Evolutionary conservation across 1,284 basidiomycete genomes (phyloP).

Genomic region (Boletus smithii): DNA sequence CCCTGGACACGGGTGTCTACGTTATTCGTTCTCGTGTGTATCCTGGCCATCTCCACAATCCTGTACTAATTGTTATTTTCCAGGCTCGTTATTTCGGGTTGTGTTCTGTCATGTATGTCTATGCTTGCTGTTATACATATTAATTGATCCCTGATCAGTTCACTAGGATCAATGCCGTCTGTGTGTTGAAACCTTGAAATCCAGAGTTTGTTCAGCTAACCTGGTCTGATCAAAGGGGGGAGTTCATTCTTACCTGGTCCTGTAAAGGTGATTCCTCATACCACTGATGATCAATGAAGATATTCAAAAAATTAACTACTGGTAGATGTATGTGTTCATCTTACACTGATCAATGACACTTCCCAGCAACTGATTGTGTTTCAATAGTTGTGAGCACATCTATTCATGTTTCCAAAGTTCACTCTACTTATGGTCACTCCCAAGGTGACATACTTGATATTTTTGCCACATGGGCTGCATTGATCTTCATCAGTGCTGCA

Average conservation of each 20-base stretch:
- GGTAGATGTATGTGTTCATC: neutral
- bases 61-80: neutral
- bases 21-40: neutral
- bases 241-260: neutral
- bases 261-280: neutral
- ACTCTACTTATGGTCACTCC: neutral
- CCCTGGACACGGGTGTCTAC: no score
- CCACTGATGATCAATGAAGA: neutral
- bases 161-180: neutral
- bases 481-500: neutral
- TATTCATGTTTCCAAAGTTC: neutral
- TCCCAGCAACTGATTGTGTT: neutral
- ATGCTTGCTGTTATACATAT: no score
- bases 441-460: slow-evolving; percentile 1
- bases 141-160: neutral
- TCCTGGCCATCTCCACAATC: neutral
- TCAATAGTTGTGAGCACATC: slow-evolving; percentile 8
- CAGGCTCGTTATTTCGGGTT: slow-evolving; percentile 1
- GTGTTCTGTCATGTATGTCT: neutral
- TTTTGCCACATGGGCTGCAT: slow-evolving; percentile 1
- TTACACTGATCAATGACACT: neutral
- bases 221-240: neutral
- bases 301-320: neutral
- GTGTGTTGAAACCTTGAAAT: neutral
- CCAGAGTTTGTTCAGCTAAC: neutral